These are phyloP conservation scores for Conticribra guillardii DNA, from an alignment of 108 stramenopile species.

Conservation along the genomic window DNA sequence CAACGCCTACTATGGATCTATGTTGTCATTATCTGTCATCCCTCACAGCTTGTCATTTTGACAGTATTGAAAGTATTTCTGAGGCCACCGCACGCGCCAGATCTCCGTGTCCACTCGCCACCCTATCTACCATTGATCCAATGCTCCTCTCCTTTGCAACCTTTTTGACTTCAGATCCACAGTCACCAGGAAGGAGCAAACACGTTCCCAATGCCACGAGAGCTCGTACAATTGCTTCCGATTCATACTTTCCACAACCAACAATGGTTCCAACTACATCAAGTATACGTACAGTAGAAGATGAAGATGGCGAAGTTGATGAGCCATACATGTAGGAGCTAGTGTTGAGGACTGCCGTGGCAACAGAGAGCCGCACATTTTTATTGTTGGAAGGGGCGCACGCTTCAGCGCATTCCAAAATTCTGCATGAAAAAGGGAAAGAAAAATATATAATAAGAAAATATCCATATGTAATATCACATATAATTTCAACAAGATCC, in stretches of 20 bases:
- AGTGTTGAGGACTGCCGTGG: conserved; percentile 76
- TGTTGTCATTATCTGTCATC: too few species aligned
- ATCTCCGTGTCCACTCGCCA: conserved; percentile 68
- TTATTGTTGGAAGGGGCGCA: conserved; percentile 71
- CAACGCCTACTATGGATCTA: too few species aligned
- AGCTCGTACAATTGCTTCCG: conserved; percentile 64
- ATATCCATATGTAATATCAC: not conserved
- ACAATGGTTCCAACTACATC: conserved; percentile 54
- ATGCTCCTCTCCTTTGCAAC: conserved; percentile 60
- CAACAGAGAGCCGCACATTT: conserved; percentile 80
- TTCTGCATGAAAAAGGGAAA: conserved; percentile 20
- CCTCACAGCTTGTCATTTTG: conserved; percentile 7
- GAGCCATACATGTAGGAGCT: conserved; percentile 62
- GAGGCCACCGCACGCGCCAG: conserved; percentile 63
- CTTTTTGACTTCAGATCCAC: conserved; percentile 54
- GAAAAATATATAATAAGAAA: conserved; percentile 6
- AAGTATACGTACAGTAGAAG: conserved; percentile 49
- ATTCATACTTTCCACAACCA: conserved; percentile 63
- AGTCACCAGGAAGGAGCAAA: conserved; percentile 48
- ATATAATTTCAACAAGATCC: not conserved
- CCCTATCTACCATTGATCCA: conserved; percentile 66
- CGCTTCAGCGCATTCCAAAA: conserved; percentile 56
- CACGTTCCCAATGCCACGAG: conserved; percentile 78
- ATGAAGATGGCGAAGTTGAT: conserved; percentile 19
- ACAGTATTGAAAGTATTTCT: conserved; percentile 60